These are phyloP conservation scores for Chlorella sp. DNA, from an alignment of 139 green algal genomes.

Conservation along the genomic window DNA sequence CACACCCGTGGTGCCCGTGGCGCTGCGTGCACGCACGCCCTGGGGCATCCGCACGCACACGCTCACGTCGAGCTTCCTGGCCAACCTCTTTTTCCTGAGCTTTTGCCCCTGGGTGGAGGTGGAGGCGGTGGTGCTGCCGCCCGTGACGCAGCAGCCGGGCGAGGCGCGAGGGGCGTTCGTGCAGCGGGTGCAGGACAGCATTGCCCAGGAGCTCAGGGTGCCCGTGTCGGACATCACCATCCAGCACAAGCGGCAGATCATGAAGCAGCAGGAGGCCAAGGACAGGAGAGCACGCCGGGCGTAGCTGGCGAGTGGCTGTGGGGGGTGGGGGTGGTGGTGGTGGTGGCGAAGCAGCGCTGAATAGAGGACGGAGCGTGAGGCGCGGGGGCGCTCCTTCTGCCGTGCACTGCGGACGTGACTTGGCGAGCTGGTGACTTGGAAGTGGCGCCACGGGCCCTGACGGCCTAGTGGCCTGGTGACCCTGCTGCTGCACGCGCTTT, in stretches of 20 bases:
- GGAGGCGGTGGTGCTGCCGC: slow-evolving; percentile 44
- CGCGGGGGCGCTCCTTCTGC: no score
- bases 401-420: no score
- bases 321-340: no score
- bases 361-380: no score
- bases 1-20: slow-evolving; percentile 49
- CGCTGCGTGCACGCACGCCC: slow-evolving; percentile 21
- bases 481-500: no score
- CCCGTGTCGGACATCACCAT: slow-evolving; percentile 41
- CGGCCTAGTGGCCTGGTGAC: no score
- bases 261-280: slow-evolving; percentile 7
- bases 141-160: slow-evolving; percentile 24
- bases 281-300: no score
- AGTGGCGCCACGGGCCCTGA: no score
- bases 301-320: no score
- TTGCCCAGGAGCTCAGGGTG: slow-evolving; percentile 44
- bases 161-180: slow-evolving; percentile 54
- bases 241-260: slow-evolving; percentile 47
- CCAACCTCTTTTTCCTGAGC: slow-evolving; percentile 47
- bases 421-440: no score
- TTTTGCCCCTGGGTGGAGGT: slow-evolving; percentile 36
- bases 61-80: slow-evolving; percentile 40
- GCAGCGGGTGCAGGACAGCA: slow-evolving; percentile 44
- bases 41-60: slow-evolving; percentile 38
- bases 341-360: no score